Conservation (phyloP, 768 basidiomycete species). For the Lentinula sp. region DNA sequence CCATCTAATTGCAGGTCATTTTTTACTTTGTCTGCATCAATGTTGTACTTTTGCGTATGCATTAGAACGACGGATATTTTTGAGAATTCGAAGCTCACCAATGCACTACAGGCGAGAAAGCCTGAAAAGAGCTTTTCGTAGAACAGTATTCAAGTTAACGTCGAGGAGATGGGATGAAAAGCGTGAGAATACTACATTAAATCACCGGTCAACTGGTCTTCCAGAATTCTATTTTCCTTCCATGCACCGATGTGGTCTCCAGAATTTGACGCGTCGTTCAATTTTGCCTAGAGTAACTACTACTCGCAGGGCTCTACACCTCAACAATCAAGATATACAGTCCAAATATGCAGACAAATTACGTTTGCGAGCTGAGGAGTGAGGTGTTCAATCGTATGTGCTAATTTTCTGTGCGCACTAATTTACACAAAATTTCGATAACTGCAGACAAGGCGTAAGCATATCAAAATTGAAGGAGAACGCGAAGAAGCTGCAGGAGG, state of each 20-base stretch:
- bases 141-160: no score
- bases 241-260: constrained; percentile 14
- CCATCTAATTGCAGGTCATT: no score
- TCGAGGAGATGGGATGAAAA: no score
- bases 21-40: no score
- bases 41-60: no score
- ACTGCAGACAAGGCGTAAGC: constrained; percentile 37
- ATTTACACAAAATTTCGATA: constrained; percentile 9
- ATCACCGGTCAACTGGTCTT: no score
- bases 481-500: constrained; percentile 25
- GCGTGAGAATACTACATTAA: no score
- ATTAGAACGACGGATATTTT: no score
- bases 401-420: constrained; percentile 16
- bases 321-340: constrained; percentile 20
- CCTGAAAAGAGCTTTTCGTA: no score
- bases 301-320: not conserved
- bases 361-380: constrained; percentile 58
- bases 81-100: no score
- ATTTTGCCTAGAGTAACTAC: not conserved
- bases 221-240: not conserved
- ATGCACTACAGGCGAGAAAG: no score
- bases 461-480: constrained; percentile 30
- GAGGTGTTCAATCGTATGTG: constrained; percentile 18
- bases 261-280: not conserved
- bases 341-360: constrained; percentile 69